Evolutionary conservation across 129 eudicot species (phyloP), one percentile per base, ranked within the genome.

Genomic region (Escallonia herrerae): DNA sequence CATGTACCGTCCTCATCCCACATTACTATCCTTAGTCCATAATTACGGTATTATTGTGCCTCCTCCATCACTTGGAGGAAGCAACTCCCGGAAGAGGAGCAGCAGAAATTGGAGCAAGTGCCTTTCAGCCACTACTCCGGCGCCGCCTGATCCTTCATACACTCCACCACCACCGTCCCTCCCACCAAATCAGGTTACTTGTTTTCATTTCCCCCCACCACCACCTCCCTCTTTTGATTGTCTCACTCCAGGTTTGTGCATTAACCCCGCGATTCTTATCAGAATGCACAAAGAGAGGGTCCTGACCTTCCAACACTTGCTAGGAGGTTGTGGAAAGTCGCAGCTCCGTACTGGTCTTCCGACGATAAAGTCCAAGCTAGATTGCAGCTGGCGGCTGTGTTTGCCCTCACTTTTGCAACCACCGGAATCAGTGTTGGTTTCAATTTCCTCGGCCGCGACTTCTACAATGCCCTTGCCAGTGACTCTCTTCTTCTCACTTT

Each of bases 341-440:
- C 96, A 42, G 83, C 86, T 68, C 98, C 98, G 4, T 91, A 88
- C 72, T 91, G 98, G 98, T 88, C 54, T 44, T 91, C 98, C 0
- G 96, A 91, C 66, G 98, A 91, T 69, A 88, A 88, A 64, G 84
- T 64, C n/a, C 89, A 77, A 77, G 96, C 91, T 4, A 82, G 96
- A 40, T 74, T 83, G 77, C 89, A 81, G 76, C 80, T 93, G 46
- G 87, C 91, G 54, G 73, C 95, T 50, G 96, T 93, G 8, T 91
- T 93, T 76, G 95, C 91, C 63, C 71, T 93, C 48, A 93, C 96
- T 64, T 86, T 93, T 56, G 98, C 87, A 48, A 93, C 98, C 55
- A 88, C 98, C 33, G 96, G 95, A n/a, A 88, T 93, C 42, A 93
- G 96, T 43, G 98, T 93, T 7, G 91, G 95, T n/a, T 93, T 93